Conservation (phyloP, 2,329 filamentous ascomycete species). For the Chrysoporthe cubensis region DNA sequence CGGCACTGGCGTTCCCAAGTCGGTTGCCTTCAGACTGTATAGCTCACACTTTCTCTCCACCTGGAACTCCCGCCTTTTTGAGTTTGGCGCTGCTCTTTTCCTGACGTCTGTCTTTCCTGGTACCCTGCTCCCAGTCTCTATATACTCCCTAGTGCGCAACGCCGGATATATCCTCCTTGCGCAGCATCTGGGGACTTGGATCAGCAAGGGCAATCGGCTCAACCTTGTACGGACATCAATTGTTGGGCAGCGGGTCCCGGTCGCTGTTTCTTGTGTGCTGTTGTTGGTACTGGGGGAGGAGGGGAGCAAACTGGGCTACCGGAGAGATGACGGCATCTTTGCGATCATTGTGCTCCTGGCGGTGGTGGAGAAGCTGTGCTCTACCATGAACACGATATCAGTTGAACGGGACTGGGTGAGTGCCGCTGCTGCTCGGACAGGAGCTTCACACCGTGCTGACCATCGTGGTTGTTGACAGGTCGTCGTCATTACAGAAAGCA, state of each 20-base stretch:
- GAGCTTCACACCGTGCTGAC: neutral
- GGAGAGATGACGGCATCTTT: conserved; percentile 40
- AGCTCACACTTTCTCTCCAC: conserved; percentile 64
- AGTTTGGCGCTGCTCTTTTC: conserved; percentile 65
- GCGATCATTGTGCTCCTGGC: conserved; percentile 54
- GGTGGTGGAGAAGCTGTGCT: conserved; percentile 69
- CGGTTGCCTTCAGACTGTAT: conserved; percentile 49
- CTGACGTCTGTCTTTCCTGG: conserved; percentile 58
- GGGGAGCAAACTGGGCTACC: conserved; percentile 33
- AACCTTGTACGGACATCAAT: conserved; percentile 56
- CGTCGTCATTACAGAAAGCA: conserved; percentile 51
- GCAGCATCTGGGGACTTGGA: conserved; percentile 58
- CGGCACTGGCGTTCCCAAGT: conserved; percentile 12
- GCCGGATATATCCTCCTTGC: conserved; percentile 62
- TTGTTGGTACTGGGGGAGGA: conserved; percentile 44
- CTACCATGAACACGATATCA: conserved; percentile 65
- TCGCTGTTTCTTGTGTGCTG: conserved; percentile 51
- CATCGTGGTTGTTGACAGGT: conserved; percentile 38
- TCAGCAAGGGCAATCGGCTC: conserved; percentile 61
- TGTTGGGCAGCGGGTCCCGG: conserved; percentile 46
- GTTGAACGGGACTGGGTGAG: conserved; percentile 73
- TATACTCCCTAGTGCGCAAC: conserved; percentile 69
- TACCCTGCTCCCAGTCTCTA: conserved; percentile 67
- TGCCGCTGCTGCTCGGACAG: neutral
- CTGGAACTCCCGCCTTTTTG: conserved; percentile 67